Percentiles rank a stretch among this genome's conserved stretches.
These are phyloP conservation scores for Lasiodiplodia theobromae DNA, from an alignment of 2,329 filamentous ascomycete species.

Conservation along the genomic window DNA sequence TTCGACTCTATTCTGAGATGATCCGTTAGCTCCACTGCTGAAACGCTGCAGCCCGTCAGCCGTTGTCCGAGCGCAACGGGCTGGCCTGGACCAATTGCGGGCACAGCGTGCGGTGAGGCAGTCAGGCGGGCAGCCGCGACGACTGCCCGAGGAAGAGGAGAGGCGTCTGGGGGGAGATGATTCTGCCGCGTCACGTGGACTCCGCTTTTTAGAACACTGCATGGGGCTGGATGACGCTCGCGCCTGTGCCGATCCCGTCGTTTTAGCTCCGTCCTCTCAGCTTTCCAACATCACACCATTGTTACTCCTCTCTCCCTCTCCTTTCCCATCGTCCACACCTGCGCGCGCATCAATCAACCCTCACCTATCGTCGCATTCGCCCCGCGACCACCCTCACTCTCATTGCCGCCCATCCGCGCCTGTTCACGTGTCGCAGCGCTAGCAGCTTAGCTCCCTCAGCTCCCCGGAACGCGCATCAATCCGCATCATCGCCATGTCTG, in stretches of 20 bases:
- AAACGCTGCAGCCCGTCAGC: constrained; percentile 4
- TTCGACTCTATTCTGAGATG: constrained; percentile 16
- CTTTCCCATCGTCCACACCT: not conserved
- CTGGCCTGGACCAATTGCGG: not conserved
- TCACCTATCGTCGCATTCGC: constrained; percentile 3
- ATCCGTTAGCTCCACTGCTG: constrained; percentile 17
- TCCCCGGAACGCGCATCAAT: not conserved
- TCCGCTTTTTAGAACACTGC: not conserved
- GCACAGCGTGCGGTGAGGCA: not conserved
- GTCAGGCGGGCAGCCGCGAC: constrained; percentile 1
- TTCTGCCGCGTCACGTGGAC: constrained; percentile 16
- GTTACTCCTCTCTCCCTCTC: not conserved
- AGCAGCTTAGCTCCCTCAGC: constrained; percentile 22
- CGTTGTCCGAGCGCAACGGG: constrained; percentile 6
- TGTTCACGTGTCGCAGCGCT: constrained; percentile 13
- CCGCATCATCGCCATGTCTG: constrained; percentile 25
- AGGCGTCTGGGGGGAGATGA: not conserved
- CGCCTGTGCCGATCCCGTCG: constrained; percentile 5
- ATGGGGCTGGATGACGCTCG: not conserved
- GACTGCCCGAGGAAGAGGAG: not conserved
- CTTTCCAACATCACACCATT: constrained; percentile 24
- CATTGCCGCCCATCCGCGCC: not conserved
- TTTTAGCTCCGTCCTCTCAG: constrained; percentile 24
- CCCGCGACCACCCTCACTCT: constrained; percentile 12
- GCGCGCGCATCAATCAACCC: constrained; percentile 8